Conservation (phyloP, 2,329 filamentous ascomycete species). For the Talaromyces sp. region DNA sequence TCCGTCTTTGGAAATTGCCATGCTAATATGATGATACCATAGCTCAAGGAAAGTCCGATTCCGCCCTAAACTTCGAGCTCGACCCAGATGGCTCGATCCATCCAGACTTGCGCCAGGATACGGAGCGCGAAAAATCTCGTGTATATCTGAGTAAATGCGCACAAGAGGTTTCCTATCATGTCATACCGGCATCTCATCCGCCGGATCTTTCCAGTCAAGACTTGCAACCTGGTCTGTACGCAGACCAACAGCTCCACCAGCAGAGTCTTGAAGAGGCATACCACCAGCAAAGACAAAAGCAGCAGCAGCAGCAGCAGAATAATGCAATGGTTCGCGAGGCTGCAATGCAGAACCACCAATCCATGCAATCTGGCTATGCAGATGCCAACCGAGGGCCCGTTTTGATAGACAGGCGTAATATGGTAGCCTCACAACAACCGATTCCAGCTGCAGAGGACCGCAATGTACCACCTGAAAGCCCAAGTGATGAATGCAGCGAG, state of each 20-base stretch:
- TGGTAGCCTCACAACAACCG: neutral
- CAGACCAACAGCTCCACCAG: slow-evolving; percentile 47
- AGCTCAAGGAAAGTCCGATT: slow-evolving; percentile 44
- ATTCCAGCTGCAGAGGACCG: neutral
- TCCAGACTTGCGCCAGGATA: slow-evolving; percentile 50
- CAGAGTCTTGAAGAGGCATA: slow-evolving; percentile 56
- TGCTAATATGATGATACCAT: slow-evolving; percentile 16
- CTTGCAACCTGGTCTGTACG: slow-evolving; percentile 39
- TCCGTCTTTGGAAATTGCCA: neutral
- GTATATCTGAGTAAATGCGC: slow-evolving; percentile 60
- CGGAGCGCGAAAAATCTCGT: slow-evolving; percentile 57
- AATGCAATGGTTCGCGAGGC: slow-evolving; percentile 46
- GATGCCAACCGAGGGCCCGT: slow-evolving; percentile 36
- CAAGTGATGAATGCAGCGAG: neutral
- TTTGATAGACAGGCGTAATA: slow-evolving; percentile 23
- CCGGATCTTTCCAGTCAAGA: slow-evolving; percentile 45
- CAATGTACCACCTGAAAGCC: neutral
- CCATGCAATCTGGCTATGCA: slow-evolving; percentile 45
- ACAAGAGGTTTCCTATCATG: slow-evolving; percentile 62
- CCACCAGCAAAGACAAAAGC: slow-evolving; percentile 51
- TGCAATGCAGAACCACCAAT: slow-evolving; percentile 55
- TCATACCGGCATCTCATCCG: slow-evolving; percentile 59
- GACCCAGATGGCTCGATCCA: slow-evolving; percentile 36
- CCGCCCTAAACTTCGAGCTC: slow-evolving; percentile 46
- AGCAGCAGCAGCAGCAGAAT: slow-evolving; percentile 29